These are phyloP conservation scores for Carex arenaria DNA, from an alignment of 202 grass and related monocot species.

Conservation along the genomic window DNA sequence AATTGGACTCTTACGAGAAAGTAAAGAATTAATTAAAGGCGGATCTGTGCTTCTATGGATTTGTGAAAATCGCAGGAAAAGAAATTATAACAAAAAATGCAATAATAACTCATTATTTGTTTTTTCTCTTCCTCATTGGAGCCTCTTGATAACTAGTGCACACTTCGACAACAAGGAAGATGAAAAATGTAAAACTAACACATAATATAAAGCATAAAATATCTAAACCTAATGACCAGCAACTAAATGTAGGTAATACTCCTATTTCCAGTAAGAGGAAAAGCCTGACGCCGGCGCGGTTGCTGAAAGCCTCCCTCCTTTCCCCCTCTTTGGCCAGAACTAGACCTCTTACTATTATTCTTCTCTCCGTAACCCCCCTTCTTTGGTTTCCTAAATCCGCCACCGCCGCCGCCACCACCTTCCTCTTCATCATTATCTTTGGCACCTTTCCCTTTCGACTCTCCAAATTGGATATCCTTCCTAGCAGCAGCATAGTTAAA, in stretches of 20 bases:
- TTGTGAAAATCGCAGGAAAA: not conserved
- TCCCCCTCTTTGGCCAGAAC: constrained; percentile 26
- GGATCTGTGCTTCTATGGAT: not conserved
- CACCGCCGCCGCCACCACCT: constrained; percentile 22
- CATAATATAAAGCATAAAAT: constrained; percentile 18
- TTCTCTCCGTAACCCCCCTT: constrained; percentile 32
- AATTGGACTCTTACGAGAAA: not conserved
- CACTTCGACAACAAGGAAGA: constrained; percentile 3
- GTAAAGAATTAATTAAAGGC: not conserved
- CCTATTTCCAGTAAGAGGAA: constrained; percentile 55
- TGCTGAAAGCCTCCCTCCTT: constrained; percentile 34
- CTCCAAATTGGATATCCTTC: constrained; percentile 45
- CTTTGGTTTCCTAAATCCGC: constrained; percentile 10
- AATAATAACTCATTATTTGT: constrained; percentile 15
- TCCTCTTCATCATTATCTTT: constrained; percentile 36
- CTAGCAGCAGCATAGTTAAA: constrained; percentile 64
- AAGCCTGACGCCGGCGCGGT: constrained; percentile 35
- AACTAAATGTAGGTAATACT: constrained; percentile 49
- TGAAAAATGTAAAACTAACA: not conserved
- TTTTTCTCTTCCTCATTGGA: constrained; percentile 13
- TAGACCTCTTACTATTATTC: not conserved
- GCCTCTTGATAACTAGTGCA: no score
- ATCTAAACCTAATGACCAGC: constrained; percentile 5
- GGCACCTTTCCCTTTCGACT: constrained; percentile 32
- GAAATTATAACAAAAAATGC: not conserved